Conservation (phyloP, 768 basidiomycete species). For the Macrolepiota dolichaula region DNA sequence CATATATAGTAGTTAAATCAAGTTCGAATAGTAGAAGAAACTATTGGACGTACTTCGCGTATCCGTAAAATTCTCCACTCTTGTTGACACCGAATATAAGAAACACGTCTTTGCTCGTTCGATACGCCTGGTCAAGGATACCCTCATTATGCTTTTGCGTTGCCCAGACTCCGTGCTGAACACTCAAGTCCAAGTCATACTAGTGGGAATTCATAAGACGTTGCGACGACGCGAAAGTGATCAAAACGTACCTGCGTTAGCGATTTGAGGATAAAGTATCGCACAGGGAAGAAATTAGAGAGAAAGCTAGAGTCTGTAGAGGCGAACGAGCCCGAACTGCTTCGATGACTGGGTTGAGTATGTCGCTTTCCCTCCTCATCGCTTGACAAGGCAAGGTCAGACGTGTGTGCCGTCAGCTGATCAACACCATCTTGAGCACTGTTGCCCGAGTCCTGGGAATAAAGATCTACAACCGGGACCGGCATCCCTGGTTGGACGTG, state of each 20-base stretch:
- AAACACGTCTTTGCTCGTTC: conserved; percentile 86
- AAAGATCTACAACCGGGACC: conserved; percentile 19
- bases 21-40: neutral
- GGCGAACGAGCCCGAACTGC: conserved; percentile 65
- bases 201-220: conserved; percentile 24
- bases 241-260: conserved; percentile 59
- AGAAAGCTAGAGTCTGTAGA: conserved; percentile 87
- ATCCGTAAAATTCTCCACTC: conserved; percentile 93
- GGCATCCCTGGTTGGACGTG: conserved; percentile 18
- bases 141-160: conserved; percentile 93
- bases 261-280: conserved; percentile 94
- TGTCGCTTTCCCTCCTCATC: conserved; percentile 33
- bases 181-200: conserved; percentile 79
- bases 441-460: conserved; percentile 12
- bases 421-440: conserved; percentile 21
- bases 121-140: conserved; percentile 87
- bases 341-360: conserved; percentile 34
- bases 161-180: conserved; percentile 80
- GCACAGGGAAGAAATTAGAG: conserved; percentile 69
- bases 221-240: neutral
- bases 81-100: conserved; percentile 93
- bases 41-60: conserved; percentile 58
- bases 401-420: conserved; percentile 19
- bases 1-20: conserved; percentile 1
- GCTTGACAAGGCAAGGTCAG: conserved; percentile 34